Percentiles rank a stretch among this genome's conserved stretches.
phyloP scores from a whole-genome alignment of 129 eudicot species.

The Heracleum sosnowskyi region DNA sequence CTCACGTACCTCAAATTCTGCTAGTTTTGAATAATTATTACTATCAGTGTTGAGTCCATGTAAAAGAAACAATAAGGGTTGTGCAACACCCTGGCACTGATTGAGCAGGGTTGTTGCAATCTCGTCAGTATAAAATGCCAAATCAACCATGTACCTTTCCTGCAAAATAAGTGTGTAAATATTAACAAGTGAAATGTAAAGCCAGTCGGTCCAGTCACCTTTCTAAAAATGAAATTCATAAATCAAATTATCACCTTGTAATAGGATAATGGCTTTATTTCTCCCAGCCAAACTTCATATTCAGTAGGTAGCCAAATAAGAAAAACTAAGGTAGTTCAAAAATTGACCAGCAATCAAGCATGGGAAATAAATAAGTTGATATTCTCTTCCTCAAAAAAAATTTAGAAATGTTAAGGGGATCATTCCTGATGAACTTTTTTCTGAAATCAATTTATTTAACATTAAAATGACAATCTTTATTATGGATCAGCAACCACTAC shows the following conservation, averaged over 20 bases:
- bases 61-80: conserved; percentile 75
- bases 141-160: conserved; percentile 70
- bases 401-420: background rate
- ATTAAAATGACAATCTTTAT: background rate
- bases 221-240: background rate
- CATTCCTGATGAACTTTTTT: background rate
- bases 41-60: conserved; percentile 96
- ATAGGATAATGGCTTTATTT: conserved; percentile 63
- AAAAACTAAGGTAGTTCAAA: too few relatives aligned
- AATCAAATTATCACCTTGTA: conserved; percentile 44
- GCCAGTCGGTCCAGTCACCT: background rate
- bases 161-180: conserved; percentile 25
- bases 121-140: conserved; percentile 58
- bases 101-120: conserved; percentile 48
- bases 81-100: conserved; percentile 42
- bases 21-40: conserved; percentile 76
- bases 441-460: too few relatives aligned
- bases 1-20: conserved; percentile 60
- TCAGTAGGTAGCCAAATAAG: conserved; percentile 87
- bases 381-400: background rate
- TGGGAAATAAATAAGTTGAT: background rate
- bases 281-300: conserved; percentile 96
- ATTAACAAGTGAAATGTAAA: conserved; percentile 2
- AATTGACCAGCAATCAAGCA: too few relatives aligned
- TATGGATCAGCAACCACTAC: background rate